Conservation (phyloP, 192 early-diverging fungal species). For the Spinellus fusiger region DNA sequence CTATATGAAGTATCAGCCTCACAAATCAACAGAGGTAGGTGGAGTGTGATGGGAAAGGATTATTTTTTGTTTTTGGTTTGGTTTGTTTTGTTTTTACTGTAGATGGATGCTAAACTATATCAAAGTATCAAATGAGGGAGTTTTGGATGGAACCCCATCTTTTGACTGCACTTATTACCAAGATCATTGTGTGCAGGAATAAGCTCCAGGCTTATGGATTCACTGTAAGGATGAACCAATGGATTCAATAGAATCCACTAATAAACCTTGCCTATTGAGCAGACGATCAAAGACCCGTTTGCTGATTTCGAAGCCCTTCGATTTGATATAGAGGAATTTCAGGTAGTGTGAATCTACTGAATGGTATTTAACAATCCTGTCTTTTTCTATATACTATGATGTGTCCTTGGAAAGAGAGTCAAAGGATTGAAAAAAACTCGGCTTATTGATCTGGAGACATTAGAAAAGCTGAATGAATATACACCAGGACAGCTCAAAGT, state of each 20-base stretch:
- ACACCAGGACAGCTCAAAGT: conserved; percentile 36
- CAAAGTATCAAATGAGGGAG: conserved; percentile 27
- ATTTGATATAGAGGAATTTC: conserved; percentile 36
- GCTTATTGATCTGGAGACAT: conserved; percentile 31
- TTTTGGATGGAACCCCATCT: conserved; percentile 45
- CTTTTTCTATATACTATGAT: background rate
- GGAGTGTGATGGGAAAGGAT: background rate
- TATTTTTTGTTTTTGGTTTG: background rate
- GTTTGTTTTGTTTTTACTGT: background rate
- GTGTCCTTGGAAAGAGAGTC: conserved; percentile 22
- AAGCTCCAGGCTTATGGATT: conserved; percentile 41
- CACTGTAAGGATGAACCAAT: conserved; percentile 27
- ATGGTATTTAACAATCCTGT: background rate
- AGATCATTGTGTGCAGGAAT: conserved; percentile 35
- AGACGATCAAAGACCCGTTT: conserved; percentile 50
- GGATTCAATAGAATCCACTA: background rate
- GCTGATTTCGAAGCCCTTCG: conserved; percentile 33
- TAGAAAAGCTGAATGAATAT: conserved; percentile 29
- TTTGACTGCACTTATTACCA: conserved; percentile 41
- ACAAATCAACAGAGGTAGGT: conserved; percentile 28
- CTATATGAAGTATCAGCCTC: conserved; percentile 32
- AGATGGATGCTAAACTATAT: background rate
- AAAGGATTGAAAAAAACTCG: conserved; percentile 19
- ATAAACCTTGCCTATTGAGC: background rate
- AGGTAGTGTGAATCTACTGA: conserved; percentile 19